Base-by-base conservation (phyloP, 768 basidiomycete genomes). In the Pleurotus salmoneostramineus region DNA sequence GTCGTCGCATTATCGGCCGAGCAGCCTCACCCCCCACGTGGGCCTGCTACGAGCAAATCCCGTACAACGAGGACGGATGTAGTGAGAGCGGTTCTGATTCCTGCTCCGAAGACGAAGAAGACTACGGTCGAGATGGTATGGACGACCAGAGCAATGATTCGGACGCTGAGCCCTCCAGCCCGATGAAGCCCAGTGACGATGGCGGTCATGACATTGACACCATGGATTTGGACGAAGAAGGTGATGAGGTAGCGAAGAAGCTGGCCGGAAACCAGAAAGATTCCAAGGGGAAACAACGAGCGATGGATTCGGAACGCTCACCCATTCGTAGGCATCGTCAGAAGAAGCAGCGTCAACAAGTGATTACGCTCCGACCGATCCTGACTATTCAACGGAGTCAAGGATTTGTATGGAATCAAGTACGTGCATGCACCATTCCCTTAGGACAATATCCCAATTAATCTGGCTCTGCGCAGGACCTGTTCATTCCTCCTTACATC, bases 401-500 rank as follows among this genome's bases (percentile, higher is more conserved):
- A 70, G 91, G 91, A 10, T 93, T 93, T 65, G 91, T 93, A 1
- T 93, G 91, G 91, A 93, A 93, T 65, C 91, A 93, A 80, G 91
- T 89, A 54, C 49, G 84, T 71, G 32, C 44, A 47, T 7, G 52
- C 46, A 14, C 21, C 17, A 34, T 49, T 55, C 32, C 14, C 14
- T 40, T n/a, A 1, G 3, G 8, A 40, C 10, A 8, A 40, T n/a
- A 8, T 40, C 10, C 37, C n/a, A 40, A 40, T 10, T n/a, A 8
- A 10, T 40, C 37, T 40, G 37, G 8, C n/a, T 10, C 37, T n/a
- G n/a, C n/a, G n/a, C n/a, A n/a, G n/a, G 44, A 93, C 62, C 78
- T 93, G 15, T 93, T 93, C 63, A 85, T 93, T 12, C 91, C 91
- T 15, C 88, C 91, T 4, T 93, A 93, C 65, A 91, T 91, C 75